Conservation (phyloP, 306 rosid species). For the Ochetophila trinervis region DNA sequence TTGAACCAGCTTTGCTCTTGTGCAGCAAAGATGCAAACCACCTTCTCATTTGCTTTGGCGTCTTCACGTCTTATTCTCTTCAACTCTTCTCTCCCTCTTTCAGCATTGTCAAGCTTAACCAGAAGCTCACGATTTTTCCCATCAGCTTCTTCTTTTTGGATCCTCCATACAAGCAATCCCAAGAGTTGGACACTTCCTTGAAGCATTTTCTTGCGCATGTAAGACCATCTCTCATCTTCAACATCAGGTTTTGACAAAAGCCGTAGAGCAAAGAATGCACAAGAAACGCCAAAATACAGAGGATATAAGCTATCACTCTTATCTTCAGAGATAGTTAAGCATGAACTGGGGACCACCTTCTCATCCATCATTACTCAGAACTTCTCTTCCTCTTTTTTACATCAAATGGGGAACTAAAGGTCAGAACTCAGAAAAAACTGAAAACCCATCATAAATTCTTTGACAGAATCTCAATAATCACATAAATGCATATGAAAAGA, state of each 20-base stretch:
- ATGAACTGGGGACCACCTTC: constrained; percentile 37
- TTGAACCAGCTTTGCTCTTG: constrained; percentile 85
- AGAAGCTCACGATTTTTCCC: constrained; percentile 34
- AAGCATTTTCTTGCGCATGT: constrained; percentile 61
- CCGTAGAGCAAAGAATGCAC: constrained; percentile 76
- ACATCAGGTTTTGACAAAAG: constrained; percentile 46
- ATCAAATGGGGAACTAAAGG: constrained; percentile 26
- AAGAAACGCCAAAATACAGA: constrained; percentile 78
- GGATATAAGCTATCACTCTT: constrained; percentile 58
- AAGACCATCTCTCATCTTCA: constrained; percentile 51
- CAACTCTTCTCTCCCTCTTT: constrained; percentile 63
- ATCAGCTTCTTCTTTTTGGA: constrained; percentile 46
- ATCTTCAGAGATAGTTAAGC: constrained; percentile 35
- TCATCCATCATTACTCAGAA: constrained; percentile 70
- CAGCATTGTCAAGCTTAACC: constrained; percentile 47
- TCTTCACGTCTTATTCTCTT: constrained; percentile 78
- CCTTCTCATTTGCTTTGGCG: constrained; percentile 94
- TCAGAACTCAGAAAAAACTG: constrained; percentile 23
- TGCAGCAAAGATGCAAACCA: constrained; percentile 82
- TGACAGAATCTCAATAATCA: constrained; percentile 8
- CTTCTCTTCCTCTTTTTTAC: constrained; percentile 29
- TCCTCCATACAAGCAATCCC: constrained; percentile 80
- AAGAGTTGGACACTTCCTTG: constrained; percentile 81
- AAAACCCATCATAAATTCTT: constrained; percentile 22
- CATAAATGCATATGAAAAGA: constrained; percentile 10